These are phyloP conservation scores for Ustilago bromivora DNA, from an alignment of 1,284 basidiomycete species.

Conservation along the genomic window DNA sequence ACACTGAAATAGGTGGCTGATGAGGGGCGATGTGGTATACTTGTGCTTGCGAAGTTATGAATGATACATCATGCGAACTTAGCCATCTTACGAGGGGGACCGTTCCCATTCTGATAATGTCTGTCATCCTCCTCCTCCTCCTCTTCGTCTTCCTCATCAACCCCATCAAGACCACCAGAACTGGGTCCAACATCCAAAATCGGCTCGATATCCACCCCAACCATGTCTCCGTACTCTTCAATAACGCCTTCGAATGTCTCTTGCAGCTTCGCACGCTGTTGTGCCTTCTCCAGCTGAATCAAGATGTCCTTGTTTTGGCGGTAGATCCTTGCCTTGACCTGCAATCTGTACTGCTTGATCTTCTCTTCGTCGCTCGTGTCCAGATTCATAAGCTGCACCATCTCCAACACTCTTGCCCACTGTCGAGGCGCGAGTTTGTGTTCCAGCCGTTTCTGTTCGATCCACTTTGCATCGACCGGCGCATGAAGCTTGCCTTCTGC, in stretches of 20 bases:
- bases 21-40: background rate
- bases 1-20: background rate
- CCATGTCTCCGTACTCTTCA: slow-evolving; percentile 86
- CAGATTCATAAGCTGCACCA: slow-evolving; percentile 83
- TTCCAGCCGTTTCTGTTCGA: slow-evolving; percentile 81
- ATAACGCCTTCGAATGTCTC: slow-evolving; percentile 90
- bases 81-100: slow-evolving; percentile 42
- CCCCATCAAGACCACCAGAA: slow-evolving; percentile 10
- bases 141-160: slow-evolving; percentile 26
- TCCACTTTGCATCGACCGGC: slow-evolving; percentile 82
- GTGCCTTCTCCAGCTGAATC: slow-evolving; percentile 84
- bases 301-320: slow-evolving; percentile 94
- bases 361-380: slow-evolving; percentile 76
- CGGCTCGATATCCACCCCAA: slow-evolving; percentile 71
- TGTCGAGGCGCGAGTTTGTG: slow-evolving; percentile 95
- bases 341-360: slow-evolving; percentile 78
- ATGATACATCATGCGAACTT: slow-evolving; percentile 25
- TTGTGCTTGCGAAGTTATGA: background rate
- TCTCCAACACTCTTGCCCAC: slow-evolving; percentile 90
- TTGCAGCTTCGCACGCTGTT: slow-evolving; percentile 87
- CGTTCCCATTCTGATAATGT: slow-evolving; percentile 31
- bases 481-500: slow-evolving; percentile 77
- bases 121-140: slow-evolving; percentile 34
- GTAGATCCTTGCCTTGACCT: slow-evolving; percentile 83
- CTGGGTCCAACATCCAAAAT: slow-evolving; percentile 42